Percentiles rank a stretch among this genome's conserved stretches.
Evolutionary conservation across 257 asterid species (phyloP).

Genomic region (Solanum pinnatisectum): DNA sequence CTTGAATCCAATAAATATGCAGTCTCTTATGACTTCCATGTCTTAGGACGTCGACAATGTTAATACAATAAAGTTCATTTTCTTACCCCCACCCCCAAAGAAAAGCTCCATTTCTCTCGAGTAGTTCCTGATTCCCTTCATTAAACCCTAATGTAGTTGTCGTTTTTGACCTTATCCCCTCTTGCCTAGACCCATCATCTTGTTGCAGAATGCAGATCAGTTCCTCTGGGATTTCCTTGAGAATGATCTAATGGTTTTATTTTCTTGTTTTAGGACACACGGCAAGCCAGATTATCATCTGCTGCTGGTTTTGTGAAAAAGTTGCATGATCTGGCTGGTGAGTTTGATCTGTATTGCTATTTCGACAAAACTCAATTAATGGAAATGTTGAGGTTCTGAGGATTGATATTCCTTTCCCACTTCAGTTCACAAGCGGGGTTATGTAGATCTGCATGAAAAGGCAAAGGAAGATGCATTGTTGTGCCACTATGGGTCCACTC

Average conservation of each 20-base stretch:
- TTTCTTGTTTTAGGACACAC: constrained; percentile 49
- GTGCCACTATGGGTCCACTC: constrained; percentile 82
- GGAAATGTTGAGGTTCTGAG: constrained; percentile 6
- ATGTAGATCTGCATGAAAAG: constrained; percentile 79
- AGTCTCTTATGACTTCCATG: neutral
- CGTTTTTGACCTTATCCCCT: neutral
- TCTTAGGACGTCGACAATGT: neutral
- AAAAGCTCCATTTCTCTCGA: neutral
- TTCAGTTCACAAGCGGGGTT: constrained; percentile 90
- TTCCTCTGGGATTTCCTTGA: neutral
- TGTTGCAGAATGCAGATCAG: neutral
- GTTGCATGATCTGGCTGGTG: constrained; percentile 93
- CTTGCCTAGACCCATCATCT: neutral
- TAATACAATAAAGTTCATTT: neutral
- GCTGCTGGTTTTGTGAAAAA: constrained; percentile 92
- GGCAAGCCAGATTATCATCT: constrained; percentile 72
- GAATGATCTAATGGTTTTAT: neutral
- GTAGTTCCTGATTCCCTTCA: neutral
- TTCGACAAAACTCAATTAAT: neutral
- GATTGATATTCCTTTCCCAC: constrained; percentile 12
- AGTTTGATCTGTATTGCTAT: neutral
- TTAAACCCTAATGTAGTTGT: neutral
- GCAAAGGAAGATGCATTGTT: constrained; percentile 59
- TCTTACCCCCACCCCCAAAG: neutral
- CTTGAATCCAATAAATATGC: neutral